phyloP scores from a whole-genome alignment of 805 yeast species.

The Candida nanaspora region DNA sequence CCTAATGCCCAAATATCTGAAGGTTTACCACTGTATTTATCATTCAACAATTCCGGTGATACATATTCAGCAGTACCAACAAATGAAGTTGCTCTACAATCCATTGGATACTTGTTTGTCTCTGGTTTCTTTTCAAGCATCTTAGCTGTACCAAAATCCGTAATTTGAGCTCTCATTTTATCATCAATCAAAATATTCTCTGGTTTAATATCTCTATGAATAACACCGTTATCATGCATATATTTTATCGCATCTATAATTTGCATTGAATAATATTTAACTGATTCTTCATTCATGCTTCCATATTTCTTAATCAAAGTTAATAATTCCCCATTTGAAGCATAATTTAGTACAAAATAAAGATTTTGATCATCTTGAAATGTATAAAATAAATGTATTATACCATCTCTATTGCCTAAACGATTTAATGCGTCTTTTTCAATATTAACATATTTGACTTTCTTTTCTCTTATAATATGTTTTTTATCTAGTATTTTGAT shows the following conservation, averaged over 20 bases:
- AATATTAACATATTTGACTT: slow-evolving; percentile 77
- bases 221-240: slow-evolving; percentile 69
- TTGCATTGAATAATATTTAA: slow-evolving; percentile 65
- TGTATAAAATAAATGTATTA: slow-evolving; percentile 65
- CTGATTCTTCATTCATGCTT: slow-evolving; percentile 63
- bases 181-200: slow-evolving; percentile 67
- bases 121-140: slow-evolving; percentile 44
- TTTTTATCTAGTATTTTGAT: slow-evolving; percentile 70
- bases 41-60: slow-evolving; percentile 72
- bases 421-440: slow-evolving; percentile 76
- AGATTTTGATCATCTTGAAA: slow-evolving; percentile 71
- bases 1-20: slow-evolving; percentile 61
- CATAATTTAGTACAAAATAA: slow-evolving; percentile 72
- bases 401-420: slow-evolving; percentile 51
- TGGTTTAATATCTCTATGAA: slow-evolving; percentile 80
- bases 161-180: slow-evolving; percentile 55
- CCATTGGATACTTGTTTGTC: slow-evolving; percentile 52
- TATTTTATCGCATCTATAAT: slow-evolving; percentile 64
- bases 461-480: slow-evolving; percentile 73
- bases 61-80: slow-evolving; percentile 86
- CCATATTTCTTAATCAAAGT: slow-evolving; percentile 61
- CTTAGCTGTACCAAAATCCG: slow-evolving; percentile 84
- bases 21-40: slow-evolving; percentile 57
- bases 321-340: slow-evolving; percentile 71
- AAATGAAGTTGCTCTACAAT: slow-evolving; percentile 68